phyloP scores from a whole-genome alignment of 257 asterid genomes.

The Salvia miltiorrhiza region DNA sequence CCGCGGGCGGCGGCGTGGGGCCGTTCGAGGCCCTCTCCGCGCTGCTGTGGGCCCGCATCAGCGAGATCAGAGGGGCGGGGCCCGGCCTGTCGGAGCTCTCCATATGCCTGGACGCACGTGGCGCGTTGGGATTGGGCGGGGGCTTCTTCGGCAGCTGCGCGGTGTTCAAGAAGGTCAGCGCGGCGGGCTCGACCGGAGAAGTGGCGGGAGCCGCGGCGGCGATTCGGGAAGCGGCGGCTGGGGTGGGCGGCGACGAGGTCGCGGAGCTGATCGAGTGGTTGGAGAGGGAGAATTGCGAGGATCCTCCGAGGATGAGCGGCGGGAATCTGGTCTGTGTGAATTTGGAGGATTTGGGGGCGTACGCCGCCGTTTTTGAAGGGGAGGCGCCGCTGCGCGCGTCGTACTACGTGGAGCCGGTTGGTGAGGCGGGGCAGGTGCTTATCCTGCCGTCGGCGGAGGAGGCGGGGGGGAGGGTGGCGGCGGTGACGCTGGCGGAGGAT shows the following conservation, averaged over 20 bases:
- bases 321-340: slow-evolving; percentile 33
- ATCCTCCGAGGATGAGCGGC: slow-evolving; percentile 31
- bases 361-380: slow-evolving; percentile 40
- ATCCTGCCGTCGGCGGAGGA: slow-evolving; percentile 30
- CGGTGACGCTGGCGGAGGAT: slow-evolving; percentile 47
- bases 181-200: neutral
- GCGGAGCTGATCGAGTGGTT: slow-evolving; percentile 49
- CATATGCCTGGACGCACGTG: slow-evolving; percentile 38
- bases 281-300: slow-evolving; percentile 21
- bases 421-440: slow-evolving; percentile 30
- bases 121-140: slow-evolving; percentile 37
- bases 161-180: slow-evolving; percentile 36
- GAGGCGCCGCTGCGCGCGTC: slow-evolving; percentile 35
- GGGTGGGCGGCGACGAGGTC: slow-evolving; percentile 32
- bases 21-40: slow-evolving; percentile 52
- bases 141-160: slow-evolving; percentile 49
- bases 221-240: slow-evolving; percentile 25
- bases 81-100: slow-evolving; percentile 29
- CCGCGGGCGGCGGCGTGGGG: slow-evolving; percentile 25
- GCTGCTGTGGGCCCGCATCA: slow-evolving; percentile 46
- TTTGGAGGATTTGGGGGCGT: slow-evolving; percentile 37
- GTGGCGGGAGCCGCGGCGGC: slow-evolving; percentile 34
- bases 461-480: slow-evolving; percentile 35
- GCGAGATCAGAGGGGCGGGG: slow-evolving; percentile 34
- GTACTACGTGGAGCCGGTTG: slow-evolving; percentile 35